A percentile compares a stretch with the other conserved stretches of the same genome.
phyloP scores from a whole-genome alignment of 2,329 filamentous ascomycete species.

The Coniochaeta pulveracea region DNA sequence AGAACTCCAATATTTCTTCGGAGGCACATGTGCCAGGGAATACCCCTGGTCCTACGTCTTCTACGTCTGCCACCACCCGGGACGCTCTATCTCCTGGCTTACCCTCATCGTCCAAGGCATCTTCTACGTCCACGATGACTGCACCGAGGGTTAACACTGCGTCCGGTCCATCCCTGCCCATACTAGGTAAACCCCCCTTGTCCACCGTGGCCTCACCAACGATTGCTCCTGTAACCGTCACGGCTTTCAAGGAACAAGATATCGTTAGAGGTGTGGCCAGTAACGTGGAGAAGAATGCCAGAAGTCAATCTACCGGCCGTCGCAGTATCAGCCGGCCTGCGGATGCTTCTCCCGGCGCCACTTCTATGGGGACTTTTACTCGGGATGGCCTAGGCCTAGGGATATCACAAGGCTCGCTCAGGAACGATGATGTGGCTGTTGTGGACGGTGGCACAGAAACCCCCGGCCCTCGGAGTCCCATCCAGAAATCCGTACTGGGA shows the following conservation, averaged over 20 bases:
- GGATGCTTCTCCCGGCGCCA: conserved; percentile 26
- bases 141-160: conserved; percentile 29
- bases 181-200: conserved; percentile 29
- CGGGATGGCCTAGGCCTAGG: conserved; percentile 21
- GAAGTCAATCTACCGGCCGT: conserved; percentile 22
- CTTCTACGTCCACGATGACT: conserved; percentile 34
- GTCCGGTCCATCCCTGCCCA: conserved; percentile 27
- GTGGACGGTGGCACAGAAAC: conserved; percentile 32
- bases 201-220: conserved; percentile 31
- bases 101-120: conserved; percentile 33
- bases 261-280: conserved; percentile 25
- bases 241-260: conserved; percentile 36
- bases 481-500: too few relatives aligned
- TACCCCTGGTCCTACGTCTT: too few relatives aligned
- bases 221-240: conserved; percentile 37
- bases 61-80: conserved; percentile 20
- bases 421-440: conserved; percentile 31
- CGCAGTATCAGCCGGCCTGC: conserved; percentile 29
- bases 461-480: conserved; percentile 31
- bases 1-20: conserved; percentile 19
- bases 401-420: conserved; percentile 15
- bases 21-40: conserved; percentile 21
- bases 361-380: conserved; percentile 22
- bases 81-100: conserved; percentile 29
- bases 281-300: conserved; percentile 29